phyloP scores from a whole-genome alignment of 1,284 basidiomycete genomes.

The Puccinia coronata region DNA sequence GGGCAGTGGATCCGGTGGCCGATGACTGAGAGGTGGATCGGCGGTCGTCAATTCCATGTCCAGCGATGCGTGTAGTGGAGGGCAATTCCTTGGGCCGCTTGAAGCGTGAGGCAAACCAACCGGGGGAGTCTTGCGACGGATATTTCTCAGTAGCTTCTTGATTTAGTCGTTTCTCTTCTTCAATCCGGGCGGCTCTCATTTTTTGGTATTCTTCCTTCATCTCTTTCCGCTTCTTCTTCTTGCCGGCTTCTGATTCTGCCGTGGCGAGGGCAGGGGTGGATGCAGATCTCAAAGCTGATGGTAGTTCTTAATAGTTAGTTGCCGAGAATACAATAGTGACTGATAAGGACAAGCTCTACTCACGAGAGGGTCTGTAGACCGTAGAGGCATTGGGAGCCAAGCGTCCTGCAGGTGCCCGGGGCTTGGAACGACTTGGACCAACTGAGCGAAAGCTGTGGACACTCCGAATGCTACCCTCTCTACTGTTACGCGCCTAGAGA shows the following conservation, averaged over 20 bases:
- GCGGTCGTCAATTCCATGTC: background rate
- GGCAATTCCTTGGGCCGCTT: background rate
- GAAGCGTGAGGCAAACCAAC: background rate
- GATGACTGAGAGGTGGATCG: background rate
- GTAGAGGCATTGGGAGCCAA: background rate
- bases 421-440: background rate
- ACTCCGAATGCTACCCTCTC: background rate
- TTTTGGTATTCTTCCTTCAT: conserved; percentile 6
- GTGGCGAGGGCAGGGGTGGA: background rate
- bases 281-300: background rate
- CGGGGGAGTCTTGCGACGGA: background rate
- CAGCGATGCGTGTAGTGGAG: background rate
- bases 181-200: background rate
- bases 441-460: conserved; percentile 2
- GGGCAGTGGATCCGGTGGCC: background rate
- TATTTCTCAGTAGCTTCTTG: background rate
- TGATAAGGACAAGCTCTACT: too few relatives aligned
- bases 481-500: conserved; percentile 7
- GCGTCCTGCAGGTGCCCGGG: background rate
- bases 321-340: too few relatives aligned
- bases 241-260: background rate
- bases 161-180: background rate
- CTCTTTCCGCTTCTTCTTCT: background rate
- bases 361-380: background rate
- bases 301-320: too few relatives aligned